Conservation (phyloP, 805 yeast species). For the Wickerhamiella siamensis region DNA sequence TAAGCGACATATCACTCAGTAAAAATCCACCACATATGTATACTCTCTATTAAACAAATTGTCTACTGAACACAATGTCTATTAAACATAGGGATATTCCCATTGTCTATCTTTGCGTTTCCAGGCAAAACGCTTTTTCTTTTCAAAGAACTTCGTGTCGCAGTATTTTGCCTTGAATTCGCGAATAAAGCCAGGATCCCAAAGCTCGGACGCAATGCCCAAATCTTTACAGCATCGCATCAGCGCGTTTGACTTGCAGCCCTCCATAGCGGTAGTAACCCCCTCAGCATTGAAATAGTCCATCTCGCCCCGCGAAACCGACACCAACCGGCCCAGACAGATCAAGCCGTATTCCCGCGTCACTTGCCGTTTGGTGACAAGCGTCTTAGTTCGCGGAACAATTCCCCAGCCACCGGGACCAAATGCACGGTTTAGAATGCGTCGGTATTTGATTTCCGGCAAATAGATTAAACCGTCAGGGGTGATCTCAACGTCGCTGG, state of each 20-base stretch:
- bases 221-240: constrained; percentile 97
- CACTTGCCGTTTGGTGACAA: constrained; percentile 56
- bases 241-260: constrained; percentile 89
- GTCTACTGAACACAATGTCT: too few species aligned
- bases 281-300: constrained; percentile 77
- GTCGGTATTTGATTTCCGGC: constrained; percentile 90
- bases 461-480: constrained; percentile 87
- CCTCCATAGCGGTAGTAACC: constrained; percentile 91
- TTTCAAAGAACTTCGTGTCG: constrained; percentile 75
- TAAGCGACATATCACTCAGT: not conserved
- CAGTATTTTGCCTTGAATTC: constrained; percentile 49
- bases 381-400: constrained; percentile 80
- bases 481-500: constrained; percentile 75
- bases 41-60: too few species aligned
- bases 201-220: constrained; percentile 90
- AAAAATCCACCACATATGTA: not conserved
- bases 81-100: constrained; percentile 57
- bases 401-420: constrained; percentile 99
- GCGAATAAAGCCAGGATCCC: constrained; percentile 90
- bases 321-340: constrained; percentile 75
- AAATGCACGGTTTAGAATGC: constrained; percentile 77
- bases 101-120: constrained; percentile 67
- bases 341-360: constrained; percentile 85
- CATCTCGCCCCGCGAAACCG: constrained; percentile 92
- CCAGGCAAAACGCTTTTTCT: constrained; percentile 70